Conservation (phyloP, 2,329 filamentous ascomycete genomes). For the Emmonsia crescens region DNA sequence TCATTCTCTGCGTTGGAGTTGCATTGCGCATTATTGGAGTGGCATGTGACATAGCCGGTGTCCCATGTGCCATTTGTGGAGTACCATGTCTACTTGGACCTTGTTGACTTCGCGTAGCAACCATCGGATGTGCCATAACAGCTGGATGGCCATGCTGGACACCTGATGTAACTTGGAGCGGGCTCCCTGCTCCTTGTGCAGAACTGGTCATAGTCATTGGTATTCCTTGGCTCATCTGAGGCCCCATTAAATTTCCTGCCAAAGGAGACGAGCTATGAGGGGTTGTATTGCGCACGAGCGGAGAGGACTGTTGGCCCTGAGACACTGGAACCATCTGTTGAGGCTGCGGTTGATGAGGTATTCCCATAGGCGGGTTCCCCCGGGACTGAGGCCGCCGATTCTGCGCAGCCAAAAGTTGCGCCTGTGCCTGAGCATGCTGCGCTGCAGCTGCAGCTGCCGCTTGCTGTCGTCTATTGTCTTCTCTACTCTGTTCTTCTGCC, state of each 20-base stretch:
- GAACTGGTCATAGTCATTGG: conserved; percentile 37
- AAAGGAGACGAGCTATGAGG: conserved; percentile 38
- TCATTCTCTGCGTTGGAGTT: conserved; percentile 37
- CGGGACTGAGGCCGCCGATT: conserved; percentile 43
- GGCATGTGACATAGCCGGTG: conserved; percentile 36
- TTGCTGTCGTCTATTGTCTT: conserved; percentile 30
- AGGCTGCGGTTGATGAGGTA: conserved; percentile 20
- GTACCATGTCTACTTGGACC: conserved; percentile 38
- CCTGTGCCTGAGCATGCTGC: conserved; percentile 33
- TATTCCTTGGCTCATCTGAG: conserved; percentile 27
- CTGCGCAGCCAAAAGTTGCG: conserved; percentile 33
- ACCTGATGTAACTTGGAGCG: conserved; percentile 34
- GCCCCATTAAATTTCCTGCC: conserved; percentile 28
- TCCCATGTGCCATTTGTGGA: conserved; percentile 38
- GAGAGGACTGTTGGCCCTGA: conserved; percentile 37
- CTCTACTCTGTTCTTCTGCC: conserved; percentile 34
- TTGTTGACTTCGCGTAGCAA: conserved; percentile 34
- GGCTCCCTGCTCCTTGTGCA: conserved; percentile 37
- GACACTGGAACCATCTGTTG: conserved; percentile 24
- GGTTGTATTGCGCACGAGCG: conserved; percentile 38
- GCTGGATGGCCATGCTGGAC: conserved; percentile 38
- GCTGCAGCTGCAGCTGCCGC: conserved; percentile 38
- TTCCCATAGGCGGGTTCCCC: conserved; percentile 25
- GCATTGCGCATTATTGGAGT: conserved; percentile 39
- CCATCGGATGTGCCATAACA: conserved; percentile 37